Base-by-base conservation (phyloP, 495 filamentous ascomycete species). In the Glutinoglossum americanum region DNA sequence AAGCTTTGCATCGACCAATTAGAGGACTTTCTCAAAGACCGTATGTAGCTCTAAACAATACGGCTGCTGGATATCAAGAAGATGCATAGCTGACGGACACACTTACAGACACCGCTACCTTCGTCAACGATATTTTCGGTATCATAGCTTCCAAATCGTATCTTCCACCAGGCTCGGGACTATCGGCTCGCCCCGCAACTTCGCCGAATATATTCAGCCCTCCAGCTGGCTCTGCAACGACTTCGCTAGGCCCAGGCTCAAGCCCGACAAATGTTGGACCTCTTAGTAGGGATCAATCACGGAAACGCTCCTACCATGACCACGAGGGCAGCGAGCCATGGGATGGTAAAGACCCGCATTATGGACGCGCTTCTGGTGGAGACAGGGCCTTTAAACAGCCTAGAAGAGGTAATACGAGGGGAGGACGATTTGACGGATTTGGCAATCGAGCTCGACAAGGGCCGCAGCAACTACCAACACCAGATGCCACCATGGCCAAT, bases 111-210 rank as follows among this genome's bases (percentile, higher is more conserved):
- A 82, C 87, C 1, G 63, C 67, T 1, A 65, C 73, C 3, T 96
- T 98, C 60, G 85, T 96, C n/a, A 73, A 85, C 57, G 90, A 94
- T 63, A 77, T 94, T 41, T 88, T 98, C 65, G 67, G 76, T 21
- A 82, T 82, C 10, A 76, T 89, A 54, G 71, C 76, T 13, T 81
- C 78, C 62, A 79, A 79, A 62, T 72, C 74, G 44, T 80, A 82
- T 69, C 65, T 80, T 26, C 73, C 83, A 35, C 72, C 74, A 59
- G 71, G 79, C 62, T 67, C 68, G 26, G 69, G 70, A 55, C 67
- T 72, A 62, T 69, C 69, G 51, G 66, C 69, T 59, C 63, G 63
- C 55, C 41, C 70, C 62, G 48, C 64, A 57, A 41, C 65, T 19
- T 57, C 66, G 5, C 57, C 47, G 48, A 28, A 19, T 32, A 54